These are phyloP conservation scores for Xanthoparmelia taractica DNA, from an alignment of 495 filamentous ascomycete genomes.

Conservation along the genomic window DNA sequence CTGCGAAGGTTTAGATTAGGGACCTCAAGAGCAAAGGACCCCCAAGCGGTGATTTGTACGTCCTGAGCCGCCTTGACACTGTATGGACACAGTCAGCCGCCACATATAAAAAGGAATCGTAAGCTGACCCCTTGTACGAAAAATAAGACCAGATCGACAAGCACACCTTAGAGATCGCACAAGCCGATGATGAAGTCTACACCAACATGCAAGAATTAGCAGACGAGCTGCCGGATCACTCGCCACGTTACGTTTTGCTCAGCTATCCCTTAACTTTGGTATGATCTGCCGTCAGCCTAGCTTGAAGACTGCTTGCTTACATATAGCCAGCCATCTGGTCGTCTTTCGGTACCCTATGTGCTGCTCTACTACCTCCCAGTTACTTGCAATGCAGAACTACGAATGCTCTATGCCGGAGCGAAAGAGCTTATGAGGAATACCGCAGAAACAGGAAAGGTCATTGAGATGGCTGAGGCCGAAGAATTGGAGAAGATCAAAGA, in stretches of 20 bases:
- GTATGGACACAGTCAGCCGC: conserved; percentile 9
- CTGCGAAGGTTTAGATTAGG: conserved; percentile 87
- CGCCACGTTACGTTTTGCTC: conserved; percentile 79
- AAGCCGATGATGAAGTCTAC: conserved; percentile 69
- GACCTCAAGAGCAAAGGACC: conserved; percentile 78
- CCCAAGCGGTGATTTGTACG: conserved; percentile 92
- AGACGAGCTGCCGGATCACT: conserved; percentile 88
- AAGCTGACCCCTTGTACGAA: background rate
- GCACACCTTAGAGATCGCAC: conserved; percentile 74
- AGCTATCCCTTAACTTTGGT: conserved; percentile 85
- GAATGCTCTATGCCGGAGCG: conserved; percentile 92
- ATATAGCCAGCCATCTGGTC: conserved; percentile 47
- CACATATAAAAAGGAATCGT: background rate
- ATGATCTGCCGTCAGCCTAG: conserved; percentile 24
- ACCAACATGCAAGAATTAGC: conserved; percentile 66
- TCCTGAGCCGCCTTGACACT: conserved; percentile 22
- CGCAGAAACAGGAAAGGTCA: conserved; percentile 70
- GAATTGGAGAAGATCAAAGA: conserved; percentile 68
- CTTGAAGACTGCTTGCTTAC: background rate
- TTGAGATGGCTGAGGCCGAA: conserved; percentile 70
- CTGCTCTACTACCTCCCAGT: conserved; percentile 87
- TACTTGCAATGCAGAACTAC: conserved; percentile 72
- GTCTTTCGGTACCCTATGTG: conserved; percentile 73
- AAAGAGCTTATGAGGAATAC: conserved; percentile 92
- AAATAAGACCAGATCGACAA: conserved; percentile 74